Evolutionary conservation across 2,329 filamentous ascomycete genomes (phyloP).

Genomic region (Monilinia polystroma): DNA sequence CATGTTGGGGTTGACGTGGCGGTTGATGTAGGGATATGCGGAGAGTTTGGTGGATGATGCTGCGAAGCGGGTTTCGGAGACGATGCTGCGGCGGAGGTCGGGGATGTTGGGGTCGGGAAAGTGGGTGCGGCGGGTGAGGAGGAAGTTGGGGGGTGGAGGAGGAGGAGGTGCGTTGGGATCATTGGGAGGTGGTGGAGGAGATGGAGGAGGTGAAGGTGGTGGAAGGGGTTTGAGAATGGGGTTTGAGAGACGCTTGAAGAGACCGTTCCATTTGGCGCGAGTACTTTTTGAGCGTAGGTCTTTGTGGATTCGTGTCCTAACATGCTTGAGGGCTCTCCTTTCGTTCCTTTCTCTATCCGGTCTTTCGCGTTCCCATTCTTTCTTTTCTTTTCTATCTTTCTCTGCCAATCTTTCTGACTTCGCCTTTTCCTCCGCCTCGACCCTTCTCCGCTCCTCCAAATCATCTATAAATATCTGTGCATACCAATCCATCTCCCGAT

Average conservation of each 20-base stretch:
- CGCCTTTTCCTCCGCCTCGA: neutral
- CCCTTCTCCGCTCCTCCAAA: neutral
- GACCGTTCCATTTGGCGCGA: neutral
- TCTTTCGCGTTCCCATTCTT: neutral
- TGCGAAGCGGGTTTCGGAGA: neutral
- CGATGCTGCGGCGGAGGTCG: neutral
- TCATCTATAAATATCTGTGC: neutral
- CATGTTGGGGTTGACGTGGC: neutral
- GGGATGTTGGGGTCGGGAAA: neutral
- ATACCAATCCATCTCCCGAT: slow-evolving; percentile 23
- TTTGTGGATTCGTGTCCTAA: neutral
- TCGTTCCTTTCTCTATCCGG: neutral
- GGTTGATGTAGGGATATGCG: neutral
- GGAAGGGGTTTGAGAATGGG: neutral
- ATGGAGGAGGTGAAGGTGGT: neutral
- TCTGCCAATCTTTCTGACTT: neutral
- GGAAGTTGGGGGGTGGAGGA: neutral
- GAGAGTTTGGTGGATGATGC: neutral
- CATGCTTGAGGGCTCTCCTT: neutral
- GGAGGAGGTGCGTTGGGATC: neutral
- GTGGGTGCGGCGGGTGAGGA: neutral
- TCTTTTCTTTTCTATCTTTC: neutral
- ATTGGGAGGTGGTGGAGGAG: neutral
- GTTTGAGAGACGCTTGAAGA: neutral
- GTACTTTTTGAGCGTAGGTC: neutral